These are phyloP conservation scores for Mortierella sp. DNA, from an alignment of 371 early-diverging fungal genomes.

Conservation along the genomic window DNA sequence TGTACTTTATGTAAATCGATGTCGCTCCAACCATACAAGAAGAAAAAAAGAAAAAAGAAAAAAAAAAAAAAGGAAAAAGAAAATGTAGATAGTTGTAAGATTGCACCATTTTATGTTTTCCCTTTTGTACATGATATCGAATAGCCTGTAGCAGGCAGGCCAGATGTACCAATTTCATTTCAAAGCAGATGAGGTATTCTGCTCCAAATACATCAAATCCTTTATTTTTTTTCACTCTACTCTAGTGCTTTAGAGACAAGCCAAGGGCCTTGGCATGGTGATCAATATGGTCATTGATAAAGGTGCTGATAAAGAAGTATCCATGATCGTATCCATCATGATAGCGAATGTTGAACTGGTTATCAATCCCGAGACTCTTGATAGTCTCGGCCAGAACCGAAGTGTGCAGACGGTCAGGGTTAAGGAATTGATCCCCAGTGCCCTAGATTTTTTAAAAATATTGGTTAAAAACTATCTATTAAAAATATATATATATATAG, in stretches of 20 bases:
- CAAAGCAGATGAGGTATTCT: no score
- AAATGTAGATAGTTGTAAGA: no score
- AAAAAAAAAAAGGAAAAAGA: not conserved
- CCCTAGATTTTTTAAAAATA: conserved; percentile 61
- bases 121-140: no score
- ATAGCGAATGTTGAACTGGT: conserved; percentile 71
- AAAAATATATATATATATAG: no score
- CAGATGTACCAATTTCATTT: no score
- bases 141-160: no score
- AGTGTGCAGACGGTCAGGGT: conserved; percentile 72
- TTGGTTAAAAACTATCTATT: not conserved
- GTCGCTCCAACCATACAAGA: no score
- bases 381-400: conserved; percentile 65
- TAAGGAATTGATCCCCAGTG: conserved; percentile 76
- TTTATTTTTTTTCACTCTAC: not conserved
- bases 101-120: no score
- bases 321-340: conserved; percentile 90
- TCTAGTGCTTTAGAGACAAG: conserved; percentile 4
- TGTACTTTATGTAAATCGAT: conserved; percentile 44
- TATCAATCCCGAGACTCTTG: conserved; percentile 55
- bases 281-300: conserved; percentile 82
- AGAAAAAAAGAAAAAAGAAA: not conserved
- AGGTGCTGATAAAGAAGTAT: conserved; percentile 86
- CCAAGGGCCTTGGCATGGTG: conserved; percentile 76
- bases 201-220: not conserved